Conservation (phyloP, 1,284 basidiomycete species). For the Trichosporon inkin region DNA sequence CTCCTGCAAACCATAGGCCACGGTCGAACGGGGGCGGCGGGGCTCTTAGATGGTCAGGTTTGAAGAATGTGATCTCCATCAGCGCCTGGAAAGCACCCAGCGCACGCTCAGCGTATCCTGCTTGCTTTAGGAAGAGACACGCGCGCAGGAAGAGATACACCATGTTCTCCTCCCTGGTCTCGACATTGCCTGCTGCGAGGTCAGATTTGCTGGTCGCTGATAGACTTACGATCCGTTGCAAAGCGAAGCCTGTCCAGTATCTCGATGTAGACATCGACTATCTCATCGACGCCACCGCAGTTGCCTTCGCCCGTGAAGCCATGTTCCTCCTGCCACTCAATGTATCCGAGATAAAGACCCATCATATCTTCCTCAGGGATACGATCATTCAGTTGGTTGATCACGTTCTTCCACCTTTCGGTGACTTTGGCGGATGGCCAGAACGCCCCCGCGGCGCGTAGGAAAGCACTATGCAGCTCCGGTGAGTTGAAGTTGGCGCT, state of each 20-base stretch:
- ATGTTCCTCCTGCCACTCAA: conserved; percentile 46
- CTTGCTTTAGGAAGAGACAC: conserved; percentile 61
- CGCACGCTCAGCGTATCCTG: conserved; percentile 55
- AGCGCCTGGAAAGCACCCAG: conserved; percentile 54
- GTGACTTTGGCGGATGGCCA: conserved; percentile 40
- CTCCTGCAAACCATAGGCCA: conserved; percentile 28
- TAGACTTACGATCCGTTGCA: conserved; percentile 8
- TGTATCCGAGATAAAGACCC: conserved; percentile 42
- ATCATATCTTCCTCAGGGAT: conserved; percentile 32
- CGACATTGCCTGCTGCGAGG: conserved; percentile 10
- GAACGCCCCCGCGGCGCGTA: conserved; percentile 37
- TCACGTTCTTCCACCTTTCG: conserved; percentile 42
- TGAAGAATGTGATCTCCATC: conserved; percentile 54
- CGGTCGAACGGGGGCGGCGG: conserved; percentile 20
- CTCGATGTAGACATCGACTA: conserved; percentile 42
- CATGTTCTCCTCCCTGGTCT: conserved; percentile 41
- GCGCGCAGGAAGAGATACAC: conserved; percentile 46
- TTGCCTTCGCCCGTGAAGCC: conserved; percentile 27
- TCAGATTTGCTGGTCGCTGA: background rate
- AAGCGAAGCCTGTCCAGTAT: conserved; percentile 30
- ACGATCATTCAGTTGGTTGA: conserved; percentile 29
- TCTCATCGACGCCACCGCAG: conserved; percentile 40
- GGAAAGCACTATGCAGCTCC: conserved; percentile 40
- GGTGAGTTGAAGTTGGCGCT: conserved; percentile 29
- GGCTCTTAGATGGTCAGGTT: conserved; percentile 31